Base-by-base conservation (phyloP, 2,329 filamentous ascomycete species). In the Pleurostoma richardsiae region DNA sequence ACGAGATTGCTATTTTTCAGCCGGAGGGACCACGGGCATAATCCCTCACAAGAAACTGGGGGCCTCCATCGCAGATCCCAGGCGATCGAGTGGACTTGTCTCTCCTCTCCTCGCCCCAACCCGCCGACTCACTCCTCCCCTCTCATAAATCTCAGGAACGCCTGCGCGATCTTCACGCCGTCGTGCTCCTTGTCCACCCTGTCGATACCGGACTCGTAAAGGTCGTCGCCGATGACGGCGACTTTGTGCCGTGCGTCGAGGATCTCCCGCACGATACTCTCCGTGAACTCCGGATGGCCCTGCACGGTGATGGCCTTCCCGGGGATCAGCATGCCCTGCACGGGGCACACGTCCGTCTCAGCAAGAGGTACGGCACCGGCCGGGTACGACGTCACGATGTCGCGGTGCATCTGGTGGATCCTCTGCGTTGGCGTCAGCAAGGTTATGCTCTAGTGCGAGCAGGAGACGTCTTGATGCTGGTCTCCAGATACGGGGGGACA, bases 321-420 rank as follows among this genome's bases (percentile, higher is more conserved):
- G 6, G 83, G 79, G 26, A 74, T 66, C 61, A 94, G 87, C 79
- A 95, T 89, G 51, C 83, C 86, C 64, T 95, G 90, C n/a, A 90
- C 82, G 7, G 74, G 68, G 68, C 90, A 95, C 41, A 74, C 67
- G 4, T 76, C 73, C 2, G 86, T 86, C 39, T 73, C 76, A 3
- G 82, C 89, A 2, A 95, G 73, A 3, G 72, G 66, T 47, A 84
- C 73, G 3, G 85, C 77, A 45, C 76, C 79, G 5, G 72, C 59
- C 0, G 89, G 88, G 46, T 82, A 80, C 27, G 73, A 66, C 55
- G 76, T 77, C 4, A 92, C 85, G 36, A 86, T 79, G 61, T 96
- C 89, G 53, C 83, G 80, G 66, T 96, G 90, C 87, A 95, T 92
- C 65, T 95, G 88, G 62, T 91, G 85, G 51, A 95, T 79, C 28